Evolutionary conservation across 2,329 filamentous ascomycete species (phyloP), one percentile per base, ranked within the genome.

Genomic region (Mycogone perniciosa): DNA sequence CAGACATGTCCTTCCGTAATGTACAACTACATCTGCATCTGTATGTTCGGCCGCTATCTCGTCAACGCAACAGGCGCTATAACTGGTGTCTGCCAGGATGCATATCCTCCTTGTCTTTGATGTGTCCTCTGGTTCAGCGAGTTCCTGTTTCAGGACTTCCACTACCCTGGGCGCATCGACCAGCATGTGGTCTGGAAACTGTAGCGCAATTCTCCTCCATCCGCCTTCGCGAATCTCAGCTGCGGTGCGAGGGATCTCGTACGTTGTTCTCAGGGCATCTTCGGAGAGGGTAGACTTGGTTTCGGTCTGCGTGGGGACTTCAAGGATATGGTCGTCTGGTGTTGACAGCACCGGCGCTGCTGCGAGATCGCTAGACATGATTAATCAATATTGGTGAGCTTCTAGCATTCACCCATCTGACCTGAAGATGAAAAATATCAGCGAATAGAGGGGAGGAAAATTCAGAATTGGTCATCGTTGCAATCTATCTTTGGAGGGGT

Each of bases 1-100:
- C 27, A 99, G 76, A 64, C 93, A 99, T 0, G 92, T 86, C 47
- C 93, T 79, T 3, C 93, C 93, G 61, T 97, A 99, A 66, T 99
- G 93, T 10, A 99, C 85, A 1, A 97, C 88, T 0, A 90, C 88
- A 55, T 97, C 86, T 6, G 93, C 91, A 61, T 89, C 80, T 11
- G 89, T 86, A 66, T 99, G 93, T 67, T 99, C 91, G 2, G 93
- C 93, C 0, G 93, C 93, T 38, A 97, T 85, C 71, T 99, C 93
- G 63, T 99, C 93, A 13, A 97, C 91, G 63, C 93, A 99, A 71
- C 93, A 99, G 0, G 92, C 86, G 53, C 93, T 95, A 69, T 97
- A 99, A 2, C 92, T 96, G 2, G 93, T 97, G 67, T 99, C 93
- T 31, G 86, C 93, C 13, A 99, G 75, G 54, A 99, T 91, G 60